A percentile compares a stretch with the other conserved stretches of the same genome.
phyloP scores from a whole-genome alignment of 257 asterid species.

The Apocynum venetum region DNA sequence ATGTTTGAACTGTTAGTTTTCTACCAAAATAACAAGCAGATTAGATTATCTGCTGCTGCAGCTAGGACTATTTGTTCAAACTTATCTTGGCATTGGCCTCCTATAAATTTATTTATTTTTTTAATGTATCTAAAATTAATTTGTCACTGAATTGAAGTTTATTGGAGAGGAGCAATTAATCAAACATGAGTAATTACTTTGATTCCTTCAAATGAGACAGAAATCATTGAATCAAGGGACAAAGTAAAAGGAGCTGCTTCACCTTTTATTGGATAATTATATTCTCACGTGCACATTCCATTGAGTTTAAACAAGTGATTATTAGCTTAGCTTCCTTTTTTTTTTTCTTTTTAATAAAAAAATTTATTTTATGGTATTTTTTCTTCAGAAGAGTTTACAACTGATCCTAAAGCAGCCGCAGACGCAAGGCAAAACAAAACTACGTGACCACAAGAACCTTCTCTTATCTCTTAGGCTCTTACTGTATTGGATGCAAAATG shows the following conservation, averaged over 20 bases:
- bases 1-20: background rate
- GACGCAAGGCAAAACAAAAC: constrained; percentile 7
- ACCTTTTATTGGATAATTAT: background rate
- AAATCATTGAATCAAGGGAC: background rate
- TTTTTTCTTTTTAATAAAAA: background rate
- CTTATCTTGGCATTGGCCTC: no score
- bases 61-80: background rate
- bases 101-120: no score
- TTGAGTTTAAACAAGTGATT: background rate
- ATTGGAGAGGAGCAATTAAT: background rate
- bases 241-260: background rate
- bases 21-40: background rate
- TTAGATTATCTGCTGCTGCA: background rate
- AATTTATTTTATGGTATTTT: constrained; percentile 1
- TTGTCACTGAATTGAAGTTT: no score
- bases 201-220: constrained; percentile 7
- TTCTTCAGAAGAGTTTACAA: background rate
- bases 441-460: no score
- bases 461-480: constrained; percentile 7
- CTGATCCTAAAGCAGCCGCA: constrained; percentile 8
- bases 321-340: no score
- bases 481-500: no score
- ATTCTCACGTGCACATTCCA: constrained; percentile 17
- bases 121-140: no score
- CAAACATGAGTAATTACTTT: background rate